Evolutionary conservation across 257 asterid species (phyloP).

Genomic region (Striga asiatica): DNA sequence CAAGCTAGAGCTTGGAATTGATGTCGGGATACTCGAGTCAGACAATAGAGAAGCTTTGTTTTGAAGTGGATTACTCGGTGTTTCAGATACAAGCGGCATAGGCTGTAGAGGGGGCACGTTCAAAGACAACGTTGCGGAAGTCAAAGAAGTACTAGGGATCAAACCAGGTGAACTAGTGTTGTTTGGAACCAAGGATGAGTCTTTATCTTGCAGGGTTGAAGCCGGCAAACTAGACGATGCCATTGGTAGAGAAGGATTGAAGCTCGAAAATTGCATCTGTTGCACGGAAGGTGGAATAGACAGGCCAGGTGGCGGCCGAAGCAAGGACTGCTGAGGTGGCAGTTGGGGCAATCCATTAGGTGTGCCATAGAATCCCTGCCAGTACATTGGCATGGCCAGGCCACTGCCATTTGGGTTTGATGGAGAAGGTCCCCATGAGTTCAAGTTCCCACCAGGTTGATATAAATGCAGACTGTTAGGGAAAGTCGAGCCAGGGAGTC

Average conservation of each 20-base stretch:
- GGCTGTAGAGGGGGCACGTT: constrained; percentile 42
- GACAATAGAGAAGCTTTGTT: constrained; percentile 37
- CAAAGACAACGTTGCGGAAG: constrained; percentile 38
- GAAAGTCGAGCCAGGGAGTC: constrained; percentile 48
- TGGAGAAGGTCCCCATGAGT: constrained; percentile 79
- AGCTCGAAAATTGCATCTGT: constrained; percentile 65
- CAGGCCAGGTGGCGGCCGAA: constrained; percentile 70
- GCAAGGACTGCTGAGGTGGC: constrained; percentile 76
- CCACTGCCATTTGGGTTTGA: constrained; percentile 65
- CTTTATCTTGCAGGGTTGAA: constrained; percentile 43
- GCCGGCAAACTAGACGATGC: constrained; percentile 31
- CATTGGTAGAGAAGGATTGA: constrained; percentile 44
- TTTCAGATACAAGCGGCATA: constrained; percentile 32
- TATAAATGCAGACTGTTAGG: constrained; percentile 63
- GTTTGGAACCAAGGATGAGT: constrained; percentile 32
- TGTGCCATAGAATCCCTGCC: constrained; percentile 86
- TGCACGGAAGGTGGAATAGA: constrained; percentile 71
- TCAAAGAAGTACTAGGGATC: constrained; percentile 30
- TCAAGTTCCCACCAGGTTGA: constrained; percentile 84
- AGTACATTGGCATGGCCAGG: constrained; percentile 82
- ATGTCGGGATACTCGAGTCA: constrained; percentile 22
- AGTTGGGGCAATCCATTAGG: constrained; percentile 71
- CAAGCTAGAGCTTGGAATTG: constrained; percentile 28
- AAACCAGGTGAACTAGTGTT: constrained; percentile 32
- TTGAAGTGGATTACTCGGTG: constrained; percentile 21